Percentiles rank a stretch among this genome's conserved stretches.
phyloP scores from a whole-genome alignment of 176 grass and related monocot genomes.

The Oryza rufipogon region DNA sequence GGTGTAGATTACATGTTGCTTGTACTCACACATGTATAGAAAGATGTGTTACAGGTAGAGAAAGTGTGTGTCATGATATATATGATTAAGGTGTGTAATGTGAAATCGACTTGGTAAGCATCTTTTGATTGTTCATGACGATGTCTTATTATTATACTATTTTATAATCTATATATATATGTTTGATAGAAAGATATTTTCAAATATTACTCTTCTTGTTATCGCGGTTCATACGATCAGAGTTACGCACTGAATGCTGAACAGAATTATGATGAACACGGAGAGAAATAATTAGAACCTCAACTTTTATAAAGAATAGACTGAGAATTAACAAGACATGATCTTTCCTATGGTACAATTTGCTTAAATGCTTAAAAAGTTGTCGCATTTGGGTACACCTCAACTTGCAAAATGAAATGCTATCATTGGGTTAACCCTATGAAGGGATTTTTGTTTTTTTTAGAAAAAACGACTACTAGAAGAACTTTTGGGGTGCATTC shows the following conservation, averaged over 20 bases:
- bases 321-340: neutral
- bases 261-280: neutral
- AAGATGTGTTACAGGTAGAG: too few relatives aligned
- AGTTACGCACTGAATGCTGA: neutral
- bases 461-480: neutral
- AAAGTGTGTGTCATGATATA: too few relatives aligned
- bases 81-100: neutral
- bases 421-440: neutral
- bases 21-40: too few relatives aligned
- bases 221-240: neutral
- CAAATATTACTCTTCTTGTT: neutral
- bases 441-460: too few relatives aligned
- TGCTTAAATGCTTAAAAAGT: neutral
- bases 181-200: neutral
- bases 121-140: neutral
- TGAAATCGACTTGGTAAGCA: neutral
- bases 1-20: neutral
- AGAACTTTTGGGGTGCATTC: slow-evolving; percentile 11
- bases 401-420: neutral
- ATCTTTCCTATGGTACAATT: neutral
- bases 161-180: too few relatives aligned
- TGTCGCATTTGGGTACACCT: neutral
- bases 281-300: neutral
- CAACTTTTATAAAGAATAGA: neutral
- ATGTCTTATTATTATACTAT: neutral